Conservation (phyloP, 1,139 yeast genomes). For the Suhomyces anneliseae region DNA sequence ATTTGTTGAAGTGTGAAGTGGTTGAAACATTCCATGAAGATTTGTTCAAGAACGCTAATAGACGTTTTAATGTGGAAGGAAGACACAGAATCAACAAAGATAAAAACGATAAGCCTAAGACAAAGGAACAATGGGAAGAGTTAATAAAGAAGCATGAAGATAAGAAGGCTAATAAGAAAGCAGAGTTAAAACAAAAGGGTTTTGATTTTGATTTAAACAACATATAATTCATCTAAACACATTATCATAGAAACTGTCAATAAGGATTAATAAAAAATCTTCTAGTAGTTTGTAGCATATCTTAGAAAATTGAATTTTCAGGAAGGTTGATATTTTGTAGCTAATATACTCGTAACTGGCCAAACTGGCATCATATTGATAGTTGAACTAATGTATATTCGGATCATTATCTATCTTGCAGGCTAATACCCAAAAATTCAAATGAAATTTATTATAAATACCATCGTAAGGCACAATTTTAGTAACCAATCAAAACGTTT, state of each 20-base stretch:
- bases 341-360: no score
- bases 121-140: constrained; percentile 59
- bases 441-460: no score
- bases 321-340: no score
- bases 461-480: no score
- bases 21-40: constrained; percentile 45
- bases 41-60: constrained; percentile 55
- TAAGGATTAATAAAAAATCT: no score
- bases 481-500: no score
- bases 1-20: constrained; percentile 67
- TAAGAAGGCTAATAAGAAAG: constrained; percentile 43
- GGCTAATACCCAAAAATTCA: no score
- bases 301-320: no score
- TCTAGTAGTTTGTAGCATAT: no score
- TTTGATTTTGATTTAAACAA: constrained; percentile 43
- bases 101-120: constrained; percentile 57
- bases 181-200: constrained; percentile 53
- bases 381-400: no score
- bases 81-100: constrained; percentile 57
- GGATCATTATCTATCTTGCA: no score
- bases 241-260: background rate
- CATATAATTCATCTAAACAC: constrained; percentile 1
- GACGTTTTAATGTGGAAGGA: constrained; percentile 60
- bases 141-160: constrained; percentile 43
- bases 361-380: no score